Conservation (phyloP, 352 stramenopile genomes). For the Phytophthora sp. region DNA sequence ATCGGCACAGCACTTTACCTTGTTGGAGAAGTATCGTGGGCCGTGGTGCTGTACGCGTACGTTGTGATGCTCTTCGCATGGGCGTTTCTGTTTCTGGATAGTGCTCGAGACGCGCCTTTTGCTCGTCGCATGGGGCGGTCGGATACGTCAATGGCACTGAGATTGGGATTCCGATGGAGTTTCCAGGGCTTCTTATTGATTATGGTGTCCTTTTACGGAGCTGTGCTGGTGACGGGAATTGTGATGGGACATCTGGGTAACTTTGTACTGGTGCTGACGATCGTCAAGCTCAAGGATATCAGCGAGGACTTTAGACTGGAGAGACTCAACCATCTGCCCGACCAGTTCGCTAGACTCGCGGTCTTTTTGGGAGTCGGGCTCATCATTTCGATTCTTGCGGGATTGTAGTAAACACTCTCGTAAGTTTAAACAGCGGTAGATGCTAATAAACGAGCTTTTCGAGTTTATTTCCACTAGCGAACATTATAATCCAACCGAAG, state of each 20-base stretch:
- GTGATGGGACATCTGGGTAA: conserved; percentile 71
- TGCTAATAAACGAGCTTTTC: too few species aligned
- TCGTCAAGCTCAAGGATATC: conserved; percentile 69
- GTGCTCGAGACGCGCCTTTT: conserved; percentile 76
- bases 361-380: conserved; percentile 53
- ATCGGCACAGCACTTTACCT: conserved; percentile 57
- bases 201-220: conserved; percentile 61
- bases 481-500: too few species aligned
- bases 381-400: conserved; percentile 60
- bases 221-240: conserved; percentile 56
- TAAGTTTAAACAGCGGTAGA: too few species aligned
- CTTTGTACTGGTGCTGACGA: conserved; percentile 61
- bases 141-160: conserved; percentile 57
- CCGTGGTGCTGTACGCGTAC: conserved; percentile 61
- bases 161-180: conserved; percentile 60
- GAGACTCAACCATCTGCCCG: conserved; percentile 59
- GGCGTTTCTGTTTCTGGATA: conserved; percentile 71
- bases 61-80: conserved; percentile 66
- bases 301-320: conserved; percentile 77
- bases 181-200: conserved; percentile 75
- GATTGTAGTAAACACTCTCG: conserved; percentile 28
- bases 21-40: conserved; percentile 45
- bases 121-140: conserved; percentile 55
- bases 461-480: too few species aligned
- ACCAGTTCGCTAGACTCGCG: conserved; percentile 56